Percentiles rank a stretch among this genome's conserved stretches.
Conservation (phyloP, 2,329 filamentous ascomycete species). For the Cladosporium sp. region DNA sequence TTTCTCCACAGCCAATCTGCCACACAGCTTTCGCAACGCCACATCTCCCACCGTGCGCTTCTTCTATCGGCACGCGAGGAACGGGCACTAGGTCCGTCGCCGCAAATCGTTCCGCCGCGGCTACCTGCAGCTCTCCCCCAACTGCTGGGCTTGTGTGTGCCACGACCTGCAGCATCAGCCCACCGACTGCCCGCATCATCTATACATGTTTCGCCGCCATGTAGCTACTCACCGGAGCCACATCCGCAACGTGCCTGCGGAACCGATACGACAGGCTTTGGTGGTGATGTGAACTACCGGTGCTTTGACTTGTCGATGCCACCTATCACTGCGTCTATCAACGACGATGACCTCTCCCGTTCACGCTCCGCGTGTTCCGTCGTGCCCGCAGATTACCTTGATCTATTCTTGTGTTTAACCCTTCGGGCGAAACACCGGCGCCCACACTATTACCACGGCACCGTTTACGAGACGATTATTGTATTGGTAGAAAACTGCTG, state of each 20-base stretch:
- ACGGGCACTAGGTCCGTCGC: slow-evolving; percentile 5
- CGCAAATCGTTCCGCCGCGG: background rate
- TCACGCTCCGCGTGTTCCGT: background rate
- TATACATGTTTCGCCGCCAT: too few species aligned
- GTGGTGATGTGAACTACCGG: too few species aligned
- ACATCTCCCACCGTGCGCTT: slow-evolving; percentile 4
- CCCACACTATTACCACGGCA: background rate
- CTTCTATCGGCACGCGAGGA: background rate
- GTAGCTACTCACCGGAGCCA: slow-evolving; percentile 2
- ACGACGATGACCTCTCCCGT: too few species aligned
- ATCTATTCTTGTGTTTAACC: background rate
- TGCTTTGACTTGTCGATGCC: background rate
- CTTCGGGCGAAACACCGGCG: background rate
- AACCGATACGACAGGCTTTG: background rate
- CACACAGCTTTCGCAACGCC: slow-evolving; percentile 5
- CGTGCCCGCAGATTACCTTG: background rate
- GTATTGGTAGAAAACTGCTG: background rate
- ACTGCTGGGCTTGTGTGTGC: too few species aligned
- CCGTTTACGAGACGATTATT: background rate
- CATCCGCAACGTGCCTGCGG: background rate
- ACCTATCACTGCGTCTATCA: too few species aligned
- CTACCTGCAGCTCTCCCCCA: slow-evolving; percentile 10
- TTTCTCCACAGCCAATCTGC: slow-evolving; percentile 12
- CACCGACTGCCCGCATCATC: too few species aligned
- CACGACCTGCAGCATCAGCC: too few species aligned